phyloP scores from a whole-genome alignment of 257 asterid species.

The Echites panduratus region DNA sequence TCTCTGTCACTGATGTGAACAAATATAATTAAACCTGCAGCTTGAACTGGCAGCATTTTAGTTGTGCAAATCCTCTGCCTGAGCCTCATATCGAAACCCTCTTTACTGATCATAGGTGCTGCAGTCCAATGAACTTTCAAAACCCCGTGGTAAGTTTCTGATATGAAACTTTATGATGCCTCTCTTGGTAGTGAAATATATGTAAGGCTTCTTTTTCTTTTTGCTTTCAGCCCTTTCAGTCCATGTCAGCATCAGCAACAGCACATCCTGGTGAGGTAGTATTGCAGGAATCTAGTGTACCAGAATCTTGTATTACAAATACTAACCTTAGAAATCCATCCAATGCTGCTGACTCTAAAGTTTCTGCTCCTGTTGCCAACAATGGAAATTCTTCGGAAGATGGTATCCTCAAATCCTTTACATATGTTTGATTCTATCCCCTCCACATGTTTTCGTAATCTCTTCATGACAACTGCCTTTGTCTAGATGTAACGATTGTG shows the following conservation, averaged over 20 bases:
- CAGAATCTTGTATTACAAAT: neutral
- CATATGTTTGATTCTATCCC: neutral
- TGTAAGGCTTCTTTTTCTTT: constrained; percentile 6
- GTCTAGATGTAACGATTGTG: constrained; percentile 23
- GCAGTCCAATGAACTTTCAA: constrained; percentile 25
- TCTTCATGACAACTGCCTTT: neutral
- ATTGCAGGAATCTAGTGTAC: constrained; percentile 14
- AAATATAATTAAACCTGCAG: constrained; percentile 34
- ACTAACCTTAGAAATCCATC: too few relatives aligned
- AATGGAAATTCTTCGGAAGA: constrained; percentile 10
- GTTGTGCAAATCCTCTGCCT: constrained; percentile 53
- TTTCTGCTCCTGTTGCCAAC: neutral
- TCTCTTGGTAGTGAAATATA: neutral
- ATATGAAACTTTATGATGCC: constrained; percentile 1
- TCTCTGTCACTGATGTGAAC: neutral
- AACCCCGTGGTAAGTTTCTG: constrained; percentile 31
- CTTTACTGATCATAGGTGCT: constrained; percentile 66
- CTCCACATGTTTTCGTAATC: neutral
- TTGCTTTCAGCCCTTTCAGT: constrained; percentile 27
- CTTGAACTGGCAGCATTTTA: constrained; percentile 88
- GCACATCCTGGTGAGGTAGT: constrained; percentile 12
- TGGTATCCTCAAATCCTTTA: constrained; percentile 20
- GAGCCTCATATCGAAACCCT: constrained; percentile 56
- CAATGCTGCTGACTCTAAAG: constrained; percentile 1
- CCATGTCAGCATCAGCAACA: constrained; percentile 11